phyloP scores from a whole-genome alignment of 2,329 filamentous ascomycete genomes.

The Zasmidium cellare region DNA sequence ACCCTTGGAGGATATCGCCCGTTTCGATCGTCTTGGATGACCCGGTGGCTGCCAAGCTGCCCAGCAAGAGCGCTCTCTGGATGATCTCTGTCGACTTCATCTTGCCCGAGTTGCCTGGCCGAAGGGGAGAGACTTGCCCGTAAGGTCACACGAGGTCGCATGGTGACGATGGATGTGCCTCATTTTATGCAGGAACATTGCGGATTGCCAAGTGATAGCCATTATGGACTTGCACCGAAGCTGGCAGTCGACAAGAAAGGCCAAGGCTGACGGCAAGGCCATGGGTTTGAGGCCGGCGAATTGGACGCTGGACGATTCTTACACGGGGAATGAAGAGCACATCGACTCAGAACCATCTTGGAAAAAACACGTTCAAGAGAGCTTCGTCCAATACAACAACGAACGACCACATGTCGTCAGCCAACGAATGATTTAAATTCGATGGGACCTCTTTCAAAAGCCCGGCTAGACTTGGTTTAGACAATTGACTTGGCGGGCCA shows the following conservation, averaged over 20 bases:
- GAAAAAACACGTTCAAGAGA: too few relatives aligned
- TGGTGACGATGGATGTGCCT: neutral
- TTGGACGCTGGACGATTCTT: neutral
- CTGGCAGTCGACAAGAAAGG: constrained; percentile 20
- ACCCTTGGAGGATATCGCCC: constrained; percentile 22
- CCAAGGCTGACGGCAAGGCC: constrained; percentile 10
- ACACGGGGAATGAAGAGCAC: too few relatives aligned
- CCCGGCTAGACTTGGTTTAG: neutral
- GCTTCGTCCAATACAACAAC: neutral
- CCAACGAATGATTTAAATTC: neutral
- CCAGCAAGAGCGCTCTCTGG: neutral
- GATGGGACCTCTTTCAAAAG: neutral
- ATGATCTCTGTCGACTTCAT: neutral
- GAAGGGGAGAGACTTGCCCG: neutral
- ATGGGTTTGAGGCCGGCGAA: neutral
- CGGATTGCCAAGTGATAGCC: constrained; percentile 18
- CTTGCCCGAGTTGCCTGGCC: neutral
- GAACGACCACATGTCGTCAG: neutral
- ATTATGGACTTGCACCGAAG: constrained; percentile 7
- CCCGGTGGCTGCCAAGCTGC: neutral
- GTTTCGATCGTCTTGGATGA: constrained; percentile 20
- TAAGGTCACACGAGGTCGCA: neutral
- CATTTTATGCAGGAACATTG: constrained; percentile 13
- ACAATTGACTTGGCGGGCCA: neutral
- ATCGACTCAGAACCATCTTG: too few relatives aligned